These are phyloP conservation scores for Chrysoporthe deuterocubensis DNA, from an alignment of 2,329 filamentous ascomycete genomes.

Conservation along the genomic window DNA sequence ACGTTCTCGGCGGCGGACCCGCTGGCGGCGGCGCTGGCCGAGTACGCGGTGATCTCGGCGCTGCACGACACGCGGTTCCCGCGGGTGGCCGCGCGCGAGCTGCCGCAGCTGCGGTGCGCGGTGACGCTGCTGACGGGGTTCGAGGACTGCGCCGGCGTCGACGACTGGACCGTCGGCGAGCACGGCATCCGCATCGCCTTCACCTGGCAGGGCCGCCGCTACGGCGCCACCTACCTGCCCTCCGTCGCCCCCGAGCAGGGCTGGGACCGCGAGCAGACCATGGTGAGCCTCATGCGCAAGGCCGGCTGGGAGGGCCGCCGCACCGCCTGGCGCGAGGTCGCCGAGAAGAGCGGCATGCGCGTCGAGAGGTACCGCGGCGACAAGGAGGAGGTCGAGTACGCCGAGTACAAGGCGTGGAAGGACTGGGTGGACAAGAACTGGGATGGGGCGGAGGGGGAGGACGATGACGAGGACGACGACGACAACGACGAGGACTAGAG, in stretches of 20 bases:
- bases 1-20: conserved; percentile 79
- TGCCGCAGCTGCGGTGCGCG: conserved; percentile 63
- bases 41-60: conserved; percentile 82
- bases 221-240: conserved; percentile 88
- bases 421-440: conserved; percentile 63
- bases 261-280: conserved; percentile 91
- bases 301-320: conserved; percentile 87
- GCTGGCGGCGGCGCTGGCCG: conserved; percentile 72
- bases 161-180: conserved; percentile 85
- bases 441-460: conserved; percentile 5
- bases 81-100: conserved; percentile 57
- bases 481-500: not conserved
- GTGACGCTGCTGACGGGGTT: conserved; percentile 88
- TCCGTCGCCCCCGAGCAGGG: conserved; percentile 91
- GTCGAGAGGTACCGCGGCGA: conserved; percentile 86
- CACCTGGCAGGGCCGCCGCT: conserved; percentile 70
- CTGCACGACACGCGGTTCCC: conserved; percentile 66
- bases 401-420: conserved; percentile 79
- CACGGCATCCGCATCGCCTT: conserved; percentile 92
- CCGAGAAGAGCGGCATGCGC: conserved; percentile 55
- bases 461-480: not conserved
- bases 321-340: conserved; percentile 78
- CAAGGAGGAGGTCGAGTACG: conserved; percentile 72
- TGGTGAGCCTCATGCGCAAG: conserved; percentile 90
- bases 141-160: conserved; percentile 70